A percentile compares a stretch with the other conserved stretches of the same genome.
Conservation (phyloP, 441 rosid genomes). For the Cnidoscolus chayamansa region DNA sequence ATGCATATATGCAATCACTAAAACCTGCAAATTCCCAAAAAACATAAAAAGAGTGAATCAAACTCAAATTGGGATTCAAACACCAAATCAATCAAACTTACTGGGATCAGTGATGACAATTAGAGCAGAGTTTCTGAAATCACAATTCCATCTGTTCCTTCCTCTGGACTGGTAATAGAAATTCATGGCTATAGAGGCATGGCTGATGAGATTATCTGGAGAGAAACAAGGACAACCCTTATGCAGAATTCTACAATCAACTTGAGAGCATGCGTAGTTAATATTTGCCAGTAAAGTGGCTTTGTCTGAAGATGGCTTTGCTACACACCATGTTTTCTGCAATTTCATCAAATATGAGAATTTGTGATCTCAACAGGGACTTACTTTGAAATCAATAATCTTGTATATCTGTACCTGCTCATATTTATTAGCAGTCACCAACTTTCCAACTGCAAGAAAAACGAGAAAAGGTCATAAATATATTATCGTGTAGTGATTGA, state of each 20-base stretch:
- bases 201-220: slow-evolving; percentile 57
- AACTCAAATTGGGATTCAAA: too few relatives aligned
- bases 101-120: slow-evolving; percentile 64
- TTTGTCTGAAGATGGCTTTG: slow-evolving; percentile 67
- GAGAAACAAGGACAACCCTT: slow-evolving; percentile 52
- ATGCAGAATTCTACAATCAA: slow-evolving; percentile 50
- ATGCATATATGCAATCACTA: slow-evolving; percentile 30
- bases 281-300: slow-evolving; percentile 52
- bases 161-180: slow-evolving; percentile 70
- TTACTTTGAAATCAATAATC: too few relatives aligned
- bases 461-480: too few relatives aligned
- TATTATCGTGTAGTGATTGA: too few relatives aligned
- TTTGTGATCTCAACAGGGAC: too few relatives aligned
- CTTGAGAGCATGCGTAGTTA: slow-evolving; percentile 58
- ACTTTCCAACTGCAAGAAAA: not conserved
- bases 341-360: too few relatives aligned
- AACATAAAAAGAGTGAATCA: not conserved
- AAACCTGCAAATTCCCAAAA: slow-evolving; percentile 31
- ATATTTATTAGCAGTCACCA: not conserved
- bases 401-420: not conserved
- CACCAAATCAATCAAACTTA: slow-evolving; percentile 20
- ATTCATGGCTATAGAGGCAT: slow-evolving; percentile 77
- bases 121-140: slow-evolving; percentile 65
- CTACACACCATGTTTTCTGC: slow-evolving; percentile 82
- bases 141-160: slow-evolving; percentile 67